phyloP scores from a whole-genome alignment of 192 early-diverging fungal species.

The Cetraspora pellucida region DNA sequence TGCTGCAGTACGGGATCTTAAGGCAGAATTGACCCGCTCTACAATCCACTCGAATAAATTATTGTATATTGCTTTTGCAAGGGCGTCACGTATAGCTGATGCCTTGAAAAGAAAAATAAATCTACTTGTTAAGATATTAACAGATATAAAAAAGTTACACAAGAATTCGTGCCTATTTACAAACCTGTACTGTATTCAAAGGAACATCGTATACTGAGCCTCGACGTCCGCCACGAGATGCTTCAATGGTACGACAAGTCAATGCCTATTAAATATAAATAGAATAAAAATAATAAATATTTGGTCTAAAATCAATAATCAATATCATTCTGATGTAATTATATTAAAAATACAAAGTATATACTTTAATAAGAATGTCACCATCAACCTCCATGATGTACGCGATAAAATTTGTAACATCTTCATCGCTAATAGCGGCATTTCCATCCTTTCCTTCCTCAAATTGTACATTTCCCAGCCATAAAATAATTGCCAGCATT shows the following conservation, averaged over 20 bases:
- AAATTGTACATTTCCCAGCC: constrained; percentile 95
- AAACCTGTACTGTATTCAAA: constrained; percentile 80
- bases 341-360: neutral
- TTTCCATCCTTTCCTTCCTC: constrained; percentile 78
- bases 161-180: neutral
- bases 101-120: constrained; percentile 51
- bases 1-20: constrained; percentile 63
- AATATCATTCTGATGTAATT: too few relatives aligned
- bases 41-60: constrained; percentile 99
- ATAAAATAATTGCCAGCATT: constrained; percentile 92
- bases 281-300: neutral
- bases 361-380: constrained; percentile 59
- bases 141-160: neutral
- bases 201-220: constrained; percentile 84
- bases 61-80: constrained; percentile 92
- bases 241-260: constrained; percentile 72
- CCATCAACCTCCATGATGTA: constrained; percentile 69
- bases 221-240: constrained; percentile 72
- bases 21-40: constrained; percentile 84
- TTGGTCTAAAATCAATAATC: too few relatives aligned
- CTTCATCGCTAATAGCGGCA: constrained; percentile 54
- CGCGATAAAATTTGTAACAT: constrained; percentile 72
- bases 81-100: constrained; percentile 83
- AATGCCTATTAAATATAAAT: constrained; percentile 43
- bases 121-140: neutral